These are phyloP conservation scores for Athelia psychrophila DNA, from an alignment of 1,284 basidiomycete genomes.

Conservation along the genomic window DNA sequence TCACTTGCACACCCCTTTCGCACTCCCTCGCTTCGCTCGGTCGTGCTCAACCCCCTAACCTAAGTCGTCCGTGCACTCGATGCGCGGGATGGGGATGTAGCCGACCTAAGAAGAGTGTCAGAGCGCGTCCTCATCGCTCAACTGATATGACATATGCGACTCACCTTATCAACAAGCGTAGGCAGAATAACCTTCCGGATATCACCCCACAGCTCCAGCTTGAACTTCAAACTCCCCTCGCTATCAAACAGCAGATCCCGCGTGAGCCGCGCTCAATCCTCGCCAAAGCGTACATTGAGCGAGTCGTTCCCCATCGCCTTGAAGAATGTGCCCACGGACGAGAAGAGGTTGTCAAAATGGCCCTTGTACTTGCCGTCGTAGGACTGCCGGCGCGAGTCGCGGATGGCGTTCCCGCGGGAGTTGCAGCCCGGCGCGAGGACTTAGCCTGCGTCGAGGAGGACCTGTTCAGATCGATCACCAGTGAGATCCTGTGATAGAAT, in stretches of 20 bases:
- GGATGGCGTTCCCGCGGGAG: slow-evolving; percentile 56
- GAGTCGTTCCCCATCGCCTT: too few relatives aligned
- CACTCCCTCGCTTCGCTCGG: too few relatives aligned
- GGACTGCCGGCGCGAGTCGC: slow-evolving; percentile 73
- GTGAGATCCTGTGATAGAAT: too few relatives aligned
- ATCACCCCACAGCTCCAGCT: slow-evolving; percentile 86
- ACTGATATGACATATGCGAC: slow-evolving; percentile 7
- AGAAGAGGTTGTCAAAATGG: slow-evolving; percentile 80
- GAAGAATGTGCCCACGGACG: slow-evolving; percentile 74
- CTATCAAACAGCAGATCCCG: too few relatives aligned
- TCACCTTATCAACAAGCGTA: slow-evolving; percentile 66
- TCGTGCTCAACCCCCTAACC: too few relatives aligned
- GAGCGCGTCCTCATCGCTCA: background rate
- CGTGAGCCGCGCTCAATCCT: too few relatives aligned
- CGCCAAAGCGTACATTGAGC: too few relatives aligned
- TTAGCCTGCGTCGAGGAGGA: slow-evolving; percentile 86
- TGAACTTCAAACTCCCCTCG: too few relatives aligned
- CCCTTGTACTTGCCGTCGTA: too few relatives aligned
- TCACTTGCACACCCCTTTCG: too few relatives aligned
- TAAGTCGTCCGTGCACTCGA: too few relatives aligned
- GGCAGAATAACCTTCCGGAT: slow-evolving; percentile 84
- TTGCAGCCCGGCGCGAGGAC: slow-evolving; percentile 80
- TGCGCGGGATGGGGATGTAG: slow-evolving; percentile 91
- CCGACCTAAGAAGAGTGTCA: slow-evolving; percentile 62
- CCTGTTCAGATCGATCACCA: too few relatives aligned